Conservation (phyloP, 139 green algal genomes). For the Yamagishiella unicocca region DNA sequence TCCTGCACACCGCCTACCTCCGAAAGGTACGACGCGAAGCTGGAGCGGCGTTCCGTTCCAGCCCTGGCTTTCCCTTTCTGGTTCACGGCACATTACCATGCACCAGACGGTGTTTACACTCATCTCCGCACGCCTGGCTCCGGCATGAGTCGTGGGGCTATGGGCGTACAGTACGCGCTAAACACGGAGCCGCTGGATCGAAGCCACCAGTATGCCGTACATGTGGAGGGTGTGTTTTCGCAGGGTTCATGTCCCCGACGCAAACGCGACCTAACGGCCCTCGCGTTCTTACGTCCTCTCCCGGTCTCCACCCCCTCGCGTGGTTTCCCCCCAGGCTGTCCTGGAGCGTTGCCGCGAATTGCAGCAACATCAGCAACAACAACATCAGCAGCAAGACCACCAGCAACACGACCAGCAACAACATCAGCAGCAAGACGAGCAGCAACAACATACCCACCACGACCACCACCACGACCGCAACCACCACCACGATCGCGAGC, state of each 20-base stretch:
- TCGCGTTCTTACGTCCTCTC: too few relatives aligned
- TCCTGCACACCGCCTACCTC: slow-evolving; percentile 78
- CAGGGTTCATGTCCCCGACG: too few relatives aligned
- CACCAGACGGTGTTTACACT: too few relatives aligned
- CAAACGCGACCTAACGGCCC: too few relatives aligned
- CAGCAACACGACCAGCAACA: background rate
- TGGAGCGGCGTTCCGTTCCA: too few relatives aligned
- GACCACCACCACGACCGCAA: background rate
- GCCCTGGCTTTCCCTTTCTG: too few relatives aligned
- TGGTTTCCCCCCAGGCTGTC: background rate
- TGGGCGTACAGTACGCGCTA: too few relatives aligned
- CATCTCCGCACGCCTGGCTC: too few relatives aligned
- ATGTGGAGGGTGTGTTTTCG: background rate
- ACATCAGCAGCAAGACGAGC: background rate
- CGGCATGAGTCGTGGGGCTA: too few relatives aligned
- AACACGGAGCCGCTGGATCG: too few relatives aligned
- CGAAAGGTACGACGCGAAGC: slow-evolving; percentile 47
- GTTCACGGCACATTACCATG: too few relatives aligned
- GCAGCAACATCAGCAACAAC: slow-evolving; percentile 3
- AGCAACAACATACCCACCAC: background rate
- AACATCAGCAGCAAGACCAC: background rate
- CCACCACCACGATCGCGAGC: background rate
- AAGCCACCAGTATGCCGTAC: background rate
- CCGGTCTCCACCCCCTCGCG: too few relatives aligned
- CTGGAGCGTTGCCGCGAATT: background rate